These are phyloP conservation scores for Panicum hallii DNA, from an alignment of 202 grass and related monocot species.

Conservation along the genomic window DNA sequence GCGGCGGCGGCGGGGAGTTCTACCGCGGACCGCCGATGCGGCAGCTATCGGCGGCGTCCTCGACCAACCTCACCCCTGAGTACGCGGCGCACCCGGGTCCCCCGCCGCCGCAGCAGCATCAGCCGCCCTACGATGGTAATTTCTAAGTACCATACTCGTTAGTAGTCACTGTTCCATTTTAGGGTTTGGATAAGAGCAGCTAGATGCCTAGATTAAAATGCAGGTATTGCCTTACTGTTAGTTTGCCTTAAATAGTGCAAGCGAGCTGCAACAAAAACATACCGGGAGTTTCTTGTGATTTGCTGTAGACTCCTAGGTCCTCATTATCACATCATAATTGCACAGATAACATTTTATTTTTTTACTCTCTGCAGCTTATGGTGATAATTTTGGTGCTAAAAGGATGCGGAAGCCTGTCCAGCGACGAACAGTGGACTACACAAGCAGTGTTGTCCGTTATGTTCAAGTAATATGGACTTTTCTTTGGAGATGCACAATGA, in stretches of 20 bases:
- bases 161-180: not conserved
- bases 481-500: not conserved
- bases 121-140: slow-evolving; percentile 52
- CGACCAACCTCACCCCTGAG: slow-evolving; percentile 52
- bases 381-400: slow-evolving; percentile 95
- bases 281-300: not conserved
- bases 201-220: not conserved
- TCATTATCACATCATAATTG: not conserved
- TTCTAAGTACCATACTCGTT: not conserved
- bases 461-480: slow-evolving; percentile 63
- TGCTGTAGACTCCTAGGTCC: not conserved
- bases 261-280: not conserved
- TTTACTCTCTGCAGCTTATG: slow-evolving; percentile 66
- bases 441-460: slow-evolving; percentile 92
- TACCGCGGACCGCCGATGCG: slow-evolving; percentile 63
- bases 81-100: slow-evolving; percentile 41
- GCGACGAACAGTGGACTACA: slow-evolving; percentile 92
- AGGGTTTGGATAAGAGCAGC: slow-evolving; percentile 35
- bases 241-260: not conserved
- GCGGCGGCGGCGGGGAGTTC: slow-evolving; percentile 53
- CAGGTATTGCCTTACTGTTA: not conserved
- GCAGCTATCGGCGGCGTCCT: slow-evolving; percentile 61
- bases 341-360: not conserved
- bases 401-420: slow-evolving; percentile 96
- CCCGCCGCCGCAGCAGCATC: slow-evolving; percentile 42